Percentiles rank a stretch among this genome's conserved stretches.
Evolutionary conservation across 139 green algal species (phyloP).

Genomic region (Chlamydomonas asymmetrica): DNA sequence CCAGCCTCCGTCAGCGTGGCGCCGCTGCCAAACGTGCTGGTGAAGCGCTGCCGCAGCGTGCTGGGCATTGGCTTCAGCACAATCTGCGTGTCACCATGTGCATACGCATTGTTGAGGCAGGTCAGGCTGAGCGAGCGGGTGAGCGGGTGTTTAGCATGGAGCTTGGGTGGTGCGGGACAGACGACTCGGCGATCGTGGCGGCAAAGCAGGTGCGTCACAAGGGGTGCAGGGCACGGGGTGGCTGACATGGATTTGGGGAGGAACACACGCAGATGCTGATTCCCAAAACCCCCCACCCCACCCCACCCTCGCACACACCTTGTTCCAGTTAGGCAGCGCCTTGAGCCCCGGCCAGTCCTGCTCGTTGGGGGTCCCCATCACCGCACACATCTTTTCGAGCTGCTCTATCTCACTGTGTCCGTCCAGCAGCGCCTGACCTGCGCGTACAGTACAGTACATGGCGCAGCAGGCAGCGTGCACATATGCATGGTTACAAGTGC

Average conservation of each 20-base stretch:
- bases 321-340: constrained; percentile 59
- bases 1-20: constrained; percentile 42
- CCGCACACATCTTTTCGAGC: constrained; percentile 74
- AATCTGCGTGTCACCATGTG: too few species aligned
- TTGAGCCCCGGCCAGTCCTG: constrained; percentile 75
- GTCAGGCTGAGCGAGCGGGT: background rate
- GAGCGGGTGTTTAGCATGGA: too few species aligned
- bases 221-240: too few species aligned
- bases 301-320: constrained; percentile 32
- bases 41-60: constrained; percentile 35
- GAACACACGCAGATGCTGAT: too few species aligned
- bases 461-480: background rate
- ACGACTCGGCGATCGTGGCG: too few species aligned
- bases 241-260: too few species aligned
- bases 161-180: too few species aligned
- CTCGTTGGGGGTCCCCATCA: constrained; percentile 79
- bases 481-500: background rate
- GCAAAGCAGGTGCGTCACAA: too few species aligned
- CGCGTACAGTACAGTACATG: too few species aligned
- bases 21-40: constrained; percentile 20
- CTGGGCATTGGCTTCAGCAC: constrained; percentile 27
- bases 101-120: too few species aligned
- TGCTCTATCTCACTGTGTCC: constrained; percentile 79
- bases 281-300: background rate
- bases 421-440: constrained; percentile 62